These are phyloP conservation scores for Stachybotrys chlorohalonatus DNA, from an alignment of 2,329 filamentous ascomycete species.

Conservation along the genomic window DNA sequence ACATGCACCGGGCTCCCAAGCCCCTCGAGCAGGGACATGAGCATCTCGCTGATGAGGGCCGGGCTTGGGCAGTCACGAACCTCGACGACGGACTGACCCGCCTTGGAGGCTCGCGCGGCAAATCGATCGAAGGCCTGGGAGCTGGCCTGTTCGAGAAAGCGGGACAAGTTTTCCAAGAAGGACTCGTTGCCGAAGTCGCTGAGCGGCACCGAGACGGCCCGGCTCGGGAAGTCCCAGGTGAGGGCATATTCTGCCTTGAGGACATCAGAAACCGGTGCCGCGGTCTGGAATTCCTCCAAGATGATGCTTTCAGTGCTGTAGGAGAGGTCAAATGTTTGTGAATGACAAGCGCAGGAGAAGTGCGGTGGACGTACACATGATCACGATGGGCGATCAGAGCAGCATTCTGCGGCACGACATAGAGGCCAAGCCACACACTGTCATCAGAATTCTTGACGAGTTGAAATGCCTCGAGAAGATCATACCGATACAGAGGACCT, in stretches of 20 bases:
- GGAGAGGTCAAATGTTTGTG: background rate
- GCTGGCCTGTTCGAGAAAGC: conserved; percentile 48
- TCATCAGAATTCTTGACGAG: background rate
- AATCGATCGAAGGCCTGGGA: conserved; percentile 44
- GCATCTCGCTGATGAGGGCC: conserved; percentile 46
- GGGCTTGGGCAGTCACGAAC: conserved; percentile 49
- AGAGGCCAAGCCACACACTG: conserved; percentile 6
- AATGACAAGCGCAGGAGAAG: background rate
- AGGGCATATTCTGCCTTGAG: conserved; percentile 41
- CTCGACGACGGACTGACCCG: conserved; percentile 37
- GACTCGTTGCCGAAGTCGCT: conserved; percentile 9
- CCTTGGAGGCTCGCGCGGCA: conserved; percentile 42
- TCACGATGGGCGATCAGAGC: conserved; percentile 16
- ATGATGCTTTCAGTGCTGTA: conserved; percentile 13
- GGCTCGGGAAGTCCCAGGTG: conserved; percentile 51
- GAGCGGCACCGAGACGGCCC: conserved; percentile 35
- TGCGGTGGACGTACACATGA: conserved; percentile 7
- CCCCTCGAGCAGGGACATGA: conserved; percentile 51
- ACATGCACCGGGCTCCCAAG: conserved; percentile 32
- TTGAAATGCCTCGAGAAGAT: conserved; percentile 1
- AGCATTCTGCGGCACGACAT: conserved; percentile 20
- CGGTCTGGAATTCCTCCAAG: conserved; percentile 53
- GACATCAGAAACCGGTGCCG: conserved; percentile 39
- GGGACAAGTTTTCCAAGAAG: conserved; percentile 39
- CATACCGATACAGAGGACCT: background rate